These are phyloP conservation scores for Talaromyces sp. DNA, from an alignment of 2,329 filamentous ascomycete species.

Conservation along the genomic window DNA sequence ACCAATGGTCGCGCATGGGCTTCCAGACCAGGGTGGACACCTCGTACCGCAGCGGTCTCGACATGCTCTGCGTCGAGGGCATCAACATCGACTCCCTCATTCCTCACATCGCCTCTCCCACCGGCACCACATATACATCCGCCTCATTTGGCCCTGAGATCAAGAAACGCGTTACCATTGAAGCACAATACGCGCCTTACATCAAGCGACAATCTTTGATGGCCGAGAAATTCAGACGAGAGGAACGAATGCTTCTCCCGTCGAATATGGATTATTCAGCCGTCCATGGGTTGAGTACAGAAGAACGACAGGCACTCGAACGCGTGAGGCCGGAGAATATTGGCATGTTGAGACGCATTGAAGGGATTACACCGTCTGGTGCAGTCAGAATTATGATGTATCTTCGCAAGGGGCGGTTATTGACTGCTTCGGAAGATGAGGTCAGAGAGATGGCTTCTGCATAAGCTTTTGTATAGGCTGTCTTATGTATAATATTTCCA, in stretches of 20 bases:
- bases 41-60: constrained; percentile 67
- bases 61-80: constrained; percentile 68
- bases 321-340: constrained; percentile 75
- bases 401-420: constrained; percentile 29
- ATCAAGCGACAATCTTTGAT: constrained; percentile 67
- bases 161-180: constrained; percentile 69
- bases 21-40: constrained; percentile 67
- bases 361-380: constrained; percentile 60
- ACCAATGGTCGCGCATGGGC: constrained; percentile 66
- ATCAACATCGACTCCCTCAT: constrained; percentile 58
- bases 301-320: constrained; percentile 70
- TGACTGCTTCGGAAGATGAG: neutral
- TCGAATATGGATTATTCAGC: constrained; percentile 69
- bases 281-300: constrained; percentile 71
- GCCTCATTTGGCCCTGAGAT: constrained; percentile 54
- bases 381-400: constrained; percentile 44
- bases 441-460: neutral
- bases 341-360: constrained; percentile 81
- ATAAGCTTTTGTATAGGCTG: neutral
- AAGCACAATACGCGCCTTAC: constrained; percentile 84
- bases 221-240: constrained; percentile 65
- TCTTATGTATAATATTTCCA: neutral
- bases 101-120: constrained; percentile 44
- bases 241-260: constrained; percentile 72
- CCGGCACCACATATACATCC: constrained; percentile 43